phyloP scores from a whole-genome alignment of 768 basidiomycete genomes.

The Amanita inopinata region DNA sequence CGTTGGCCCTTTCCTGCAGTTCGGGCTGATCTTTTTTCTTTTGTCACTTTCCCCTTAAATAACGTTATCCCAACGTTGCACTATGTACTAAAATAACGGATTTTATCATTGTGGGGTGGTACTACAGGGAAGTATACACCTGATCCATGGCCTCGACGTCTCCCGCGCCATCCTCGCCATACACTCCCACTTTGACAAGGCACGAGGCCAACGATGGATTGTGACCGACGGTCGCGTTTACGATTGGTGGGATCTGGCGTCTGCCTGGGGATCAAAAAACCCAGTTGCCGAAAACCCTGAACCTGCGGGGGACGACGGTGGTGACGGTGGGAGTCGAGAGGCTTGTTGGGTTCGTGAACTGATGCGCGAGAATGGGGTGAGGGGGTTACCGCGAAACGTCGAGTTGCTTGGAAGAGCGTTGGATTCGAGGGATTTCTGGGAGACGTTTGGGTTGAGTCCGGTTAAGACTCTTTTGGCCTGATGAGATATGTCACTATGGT shows the following conservation, averaged over 20 bases:
- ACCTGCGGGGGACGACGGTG: constrained; percentile 10
- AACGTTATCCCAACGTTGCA: not conserved
- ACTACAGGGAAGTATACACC: constrained; percentile 51
- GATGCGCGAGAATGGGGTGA: constrained; percentile 40
- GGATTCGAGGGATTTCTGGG: constrained; percentile 57
- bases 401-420: constrained; percentile 41
- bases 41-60: not conserved
- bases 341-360: constrained; percentile 48
- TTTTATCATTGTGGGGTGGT: too few species aligned
- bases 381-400: constrained; percentile 41
- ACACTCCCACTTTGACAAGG: constrained; percentile 31
- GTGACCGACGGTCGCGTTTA: constrained; percentile 47
- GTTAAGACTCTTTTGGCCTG: constrained; percentile 26
- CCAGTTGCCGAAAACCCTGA: too few species aligned
- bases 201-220: constrained; percentile 45
- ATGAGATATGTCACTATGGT: constrained; percentile 7
- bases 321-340: constrained; percentile 30
- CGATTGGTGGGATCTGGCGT: constrained; percentile 62
- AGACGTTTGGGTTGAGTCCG: constrained; percentile 33
- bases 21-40: not conserved
- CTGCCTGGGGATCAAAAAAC: constrained; percentile 35
- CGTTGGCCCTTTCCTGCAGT: constrained; percentile 5
- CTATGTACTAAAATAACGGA: not conserved
- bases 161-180: constrained; percentile 53
- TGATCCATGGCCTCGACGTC: constrained; percentile 54